Evolutionary conservation across 2,329 filamentous ascomycete species (phyloP).

Genomic region (Verruconis gallopava): DNA sequence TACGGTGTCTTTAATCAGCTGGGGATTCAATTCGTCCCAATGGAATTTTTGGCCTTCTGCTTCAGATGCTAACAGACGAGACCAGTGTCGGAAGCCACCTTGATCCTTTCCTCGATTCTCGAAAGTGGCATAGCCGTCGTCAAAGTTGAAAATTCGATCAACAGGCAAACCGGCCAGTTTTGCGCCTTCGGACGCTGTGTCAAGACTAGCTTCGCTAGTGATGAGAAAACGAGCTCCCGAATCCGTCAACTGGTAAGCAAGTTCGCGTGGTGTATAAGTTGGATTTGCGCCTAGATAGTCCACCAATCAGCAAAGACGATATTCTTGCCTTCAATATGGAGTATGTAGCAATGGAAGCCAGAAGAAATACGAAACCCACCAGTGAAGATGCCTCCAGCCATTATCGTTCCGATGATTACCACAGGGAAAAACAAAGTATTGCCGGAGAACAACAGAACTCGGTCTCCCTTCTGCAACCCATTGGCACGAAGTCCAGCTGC

Average conservation of each 20-base stretch:
- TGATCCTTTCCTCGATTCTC: slow-evolving; percentile 27
- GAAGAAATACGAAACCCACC: background rate
- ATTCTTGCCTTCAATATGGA: too few species aligned
- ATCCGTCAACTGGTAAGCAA: slow-evolving; percentile 64
- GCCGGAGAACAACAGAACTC: slow-evolving; percentile 59
- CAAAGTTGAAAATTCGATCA: slow-evolving; percentile 52
- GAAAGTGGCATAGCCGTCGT: slow-evolving; percentile 36
- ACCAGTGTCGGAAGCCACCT: slow-evolving; percentile 46
- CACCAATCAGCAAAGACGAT: too few species aligned
- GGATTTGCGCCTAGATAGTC: slow-evolving; percentile 50
- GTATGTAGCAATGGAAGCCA: background rate
- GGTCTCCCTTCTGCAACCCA: slow-evolving; percentile 54
- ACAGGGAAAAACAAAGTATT: slow-evolving; percentile 63
- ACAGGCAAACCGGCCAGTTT: slow-evolving; percentile 40
- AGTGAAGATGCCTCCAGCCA: slow-evolving; percentile 67
- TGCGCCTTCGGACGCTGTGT: slow-evolving; percentile 55
- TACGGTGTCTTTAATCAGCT: slow-evolving; percentile 38
- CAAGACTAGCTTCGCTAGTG: slow-evolving; percentile 45
- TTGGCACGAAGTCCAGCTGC: slow-evolving; percentile 52
- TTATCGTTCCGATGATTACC: slow-evolving; percentile 58
- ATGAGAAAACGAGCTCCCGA: slow-evolving; percentile 56
- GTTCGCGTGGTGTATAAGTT: slow-evolving; percentile 53
- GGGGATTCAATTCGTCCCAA: slow-evolving; percentile 46
- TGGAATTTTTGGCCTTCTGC: slow-evolving; percentile 43
- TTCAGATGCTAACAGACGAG: slow-evolving; percentile 41